Base-by-base conservation (phyloP, 495 filamentous ascomycete species). In the Daldinia caldariorum region DNA sequence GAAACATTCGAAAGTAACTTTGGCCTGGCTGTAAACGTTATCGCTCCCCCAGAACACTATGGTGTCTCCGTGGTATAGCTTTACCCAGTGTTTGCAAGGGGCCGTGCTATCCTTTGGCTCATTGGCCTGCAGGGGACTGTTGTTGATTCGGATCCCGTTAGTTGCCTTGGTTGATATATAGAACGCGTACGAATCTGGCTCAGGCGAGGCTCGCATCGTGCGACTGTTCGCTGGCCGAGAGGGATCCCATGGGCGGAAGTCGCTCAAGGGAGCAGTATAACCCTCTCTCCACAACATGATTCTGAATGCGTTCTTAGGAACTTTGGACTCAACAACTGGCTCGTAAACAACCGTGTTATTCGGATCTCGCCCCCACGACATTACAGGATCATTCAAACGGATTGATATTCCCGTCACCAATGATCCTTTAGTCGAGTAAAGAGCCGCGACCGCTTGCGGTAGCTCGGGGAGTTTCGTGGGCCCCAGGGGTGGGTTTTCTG, bases 261-360 rank as follows among this genome's bases (percentile, higher is more conserved):
- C 69, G 31, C 71, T 69, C 56, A 69, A 71, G 20, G 73, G 72
- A 9, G 80, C 78, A 35, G 90, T 88, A 66, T 91, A 88, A 1
- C 84, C 85, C 0, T 85, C 83, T 26, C 86, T 87, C 85, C 89
- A 92, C 69, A 94, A 88, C 14, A 89, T 82, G 58, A 97, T 83
- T 68, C 90, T 89, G 70, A 96, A 85, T n/a, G 90, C 93, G 59
- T 88, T 88, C 71, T 93, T 93, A 5, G 94, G 92, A 34, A 97
- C 88, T 20, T 87, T 89, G 4, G 80, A 85, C 66, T 97, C 91
- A 56, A 77, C 73, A 32, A 72, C 77, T 32, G 86, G 79, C 1
- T 86, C 76, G 71, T 92, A 89, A 32, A 87, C 78, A 58, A 89
- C 76, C 13, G 88, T 91, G 58, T 90, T 91, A 16, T 78, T 74